These are phyloP conservation scores for Erodium maritimum DNA, from an alignment of 345 rosid genomes.

Conservation along the genomic window DNA sequence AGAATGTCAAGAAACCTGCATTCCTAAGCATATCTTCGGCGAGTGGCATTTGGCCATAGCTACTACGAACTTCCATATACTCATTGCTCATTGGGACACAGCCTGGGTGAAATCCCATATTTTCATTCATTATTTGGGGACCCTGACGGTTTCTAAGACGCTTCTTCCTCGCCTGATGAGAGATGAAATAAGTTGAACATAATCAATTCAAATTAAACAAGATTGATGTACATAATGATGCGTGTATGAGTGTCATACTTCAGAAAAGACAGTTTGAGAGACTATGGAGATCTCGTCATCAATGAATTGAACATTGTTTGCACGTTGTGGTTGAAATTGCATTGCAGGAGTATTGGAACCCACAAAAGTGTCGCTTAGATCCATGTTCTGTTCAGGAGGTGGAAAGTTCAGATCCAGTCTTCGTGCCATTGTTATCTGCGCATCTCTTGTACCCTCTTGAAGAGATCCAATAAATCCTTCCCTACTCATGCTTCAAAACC, in stretches of 20 bases:
- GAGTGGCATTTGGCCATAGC: background rate
- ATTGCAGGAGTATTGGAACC: background rate
- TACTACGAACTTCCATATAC: background rate
- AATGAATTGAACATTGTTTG: background rate
- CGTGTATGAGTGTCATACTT: background rate
- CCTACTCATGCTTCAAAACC: background rate
- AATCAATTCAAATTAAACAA: too few relatives aligned
- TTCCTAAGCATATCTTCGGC: background rate
- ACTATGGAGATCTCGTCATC: background rate
- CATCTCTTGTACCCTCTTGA: background rate
- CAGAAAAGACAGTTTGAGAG: background rate
- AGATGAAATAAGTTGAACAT: background rate
- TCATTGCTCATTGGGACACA: background rate
- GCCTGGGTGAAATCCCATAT: background rate
- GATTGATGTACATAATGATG: too few relatives aligned
- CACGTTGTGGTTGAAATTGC: background rate
- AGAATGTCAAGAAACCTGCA: background rate
- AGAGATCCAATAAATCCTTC: background rate
- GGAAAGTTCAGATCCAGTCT: background rate
- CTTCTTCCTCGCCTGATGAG: background rate
- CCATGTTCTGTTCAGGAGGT: background rate
- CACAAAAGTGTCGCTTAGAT: background rate
- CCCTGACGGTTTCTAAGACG: background rate
- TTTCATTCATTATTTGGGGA: background rate
- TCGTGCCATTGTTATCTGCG: background rate